Percentiles rank a stretch among this genome's conserved stretches.
Conservation (phyloP, 2,329 filamentous ascomycete genomes). For the Colletotrichum neosansevieriae region DNA sequence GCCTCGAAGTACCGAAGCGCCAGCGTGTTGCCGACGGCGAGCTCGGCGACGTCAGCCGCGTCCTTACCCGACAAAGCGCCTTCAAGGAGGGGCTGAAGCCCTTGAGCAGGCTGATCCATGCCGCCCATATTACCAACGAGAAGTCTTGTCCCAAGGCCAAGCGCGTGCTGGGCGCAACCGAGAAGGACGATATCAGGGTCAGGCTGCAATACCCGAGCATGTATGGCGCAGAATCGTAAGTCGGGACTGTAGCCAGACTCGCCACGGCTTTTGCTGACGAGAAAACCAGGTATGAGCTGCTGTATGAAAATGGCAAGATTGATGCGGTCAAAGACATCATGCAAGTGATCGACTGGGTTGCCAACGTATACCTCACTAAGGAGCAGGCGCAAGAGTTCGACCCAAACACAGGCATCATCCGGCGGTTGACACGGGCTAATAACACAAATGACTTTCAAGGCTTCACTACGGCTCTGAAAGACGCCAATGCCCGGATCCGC, state of each 20-base stretch:
- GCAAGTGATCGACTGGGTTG: slow-evolving; percentile 75
- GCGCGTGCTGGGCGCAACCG: slow-evolving; percentile 33
- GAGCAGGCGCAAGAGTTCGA: slow-evolving; percentile 77
- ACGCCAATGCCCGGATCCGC: slow-evolving; percentile 81
- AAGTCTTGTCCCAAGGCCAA: slow-evolving; percentile 35
- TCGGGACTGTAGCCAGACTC: slow-evolving; percentile 29
- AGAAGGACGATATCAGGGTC: slow-evolving; percentile 68
- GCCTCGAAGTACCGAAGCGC: slow-evolving; percentile 61
- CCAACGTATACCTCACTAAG: slow-evolving; percentile 81
- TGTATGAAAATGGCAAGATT: slow-evolving; percentile 82
- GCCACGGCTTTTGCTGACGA: slow-evolving; percentile 43
- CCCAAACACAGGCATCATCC: slow-evolving; percentile 78
- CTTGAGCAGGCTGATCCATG: slow-evolving; percentile 65
- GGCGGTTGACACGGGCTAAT: slow-evolving; percentile 80
- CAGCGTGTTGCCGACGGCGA: slow-evolving; percentile 57
- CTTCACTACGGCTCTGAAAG: slow-evolving; percentile 78
- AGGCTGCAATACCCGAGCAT: slow-evolving; percentile 87
- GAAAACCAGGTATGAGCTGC: slow-evolving; percentile 73
- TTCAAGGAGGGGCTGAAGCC: slow-evolving; percentile 46
- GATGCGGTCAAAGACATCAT: slow-evolving; percentile 81
- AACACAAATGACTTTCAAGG: slow-evolving; percentile 73
- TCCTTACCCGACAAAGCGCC: slow-evolving; percentile 58
- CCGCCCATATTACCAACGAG: slow-evolving; percentile 55
- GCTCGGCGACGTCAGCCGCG: slow-evolving; percentile 60
- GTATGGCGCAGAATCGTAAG: slow-evolving; percentile 75